Percentiles rank a stretch among this genome's conserved stretches.
These are phyloP conservation scores for Coniochaeta pulveracea DNA, from an alignment of 2,329 filamentous ascomycete genomes.

Conservation along the genomic window DNA sequence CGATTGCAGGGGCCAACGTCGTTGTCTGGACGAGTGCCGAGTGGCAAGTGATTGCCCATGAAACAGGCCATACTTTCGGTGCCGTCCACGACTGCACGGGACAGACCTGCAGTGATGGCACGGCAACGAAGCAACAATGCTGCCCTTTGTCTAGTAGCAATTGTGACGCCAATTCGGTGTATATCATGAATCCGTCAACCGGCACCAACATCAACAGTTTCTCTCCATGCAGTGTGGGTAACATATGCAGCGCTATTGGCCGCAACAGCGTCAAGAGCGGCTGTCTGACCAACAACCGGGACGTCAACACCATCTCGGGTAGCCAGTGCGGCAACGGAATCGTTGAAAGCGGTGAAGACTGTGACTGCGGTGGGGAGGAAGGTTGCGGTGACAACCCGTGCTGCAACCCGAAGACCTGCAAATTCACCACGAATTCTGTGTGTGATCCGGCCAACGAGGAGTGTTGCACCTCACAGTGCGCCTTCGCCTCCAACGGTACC, in stretches of 20 bases:
- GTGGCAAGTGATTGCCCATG: slow-evolving; percentile 95
- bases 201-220: slow-evolving; percentile 62
- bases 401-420: slow-evolving; percentile 80
- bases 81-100: slow-evolving; percentile 86
- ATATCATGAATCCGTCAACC: slow-evolving; percentile 95
- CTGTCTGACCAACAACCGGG: slow-evolving; percentile 79
- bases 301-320: slow-evolving; percentile 69
- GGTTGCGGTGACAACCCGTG: slow-evolving; percentile 68
- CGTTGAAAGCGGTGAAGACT: slow-evolving; percentile 87
- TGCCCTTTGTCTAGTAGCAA: slow-evolving; percentile 59
- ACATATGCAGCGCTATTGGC: slow-evolving; percentile 80
- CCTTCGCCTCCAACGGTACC: slow-evolving; percentile 53
- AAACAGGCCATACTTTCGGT: slow-evolving; percentile 88
- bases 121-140: slow-evolving; percentile 46
- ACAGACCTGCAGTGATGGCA: slow-evolving; percentile 52
- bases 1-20: slow-evolving; percentile 77
- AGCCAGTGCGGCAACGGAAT: slow-evolving; percentile 94
- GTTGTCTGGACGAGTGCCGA: slow-evolving; percentile 74
- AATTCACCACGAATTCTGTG: slow-evolving; percentile 61
- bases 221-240: slow-evolving; percentile 81
- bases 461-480: slow-evolving; percentile 59
- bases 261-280: slow-evolving; percentile 62
- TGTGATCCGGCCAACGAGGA: slow-evolving; percentile 78
- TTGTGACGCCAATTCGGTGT: slow-evolving; percentile 69
- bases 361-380: slow-evolving; percentile 75